These are phyloP conservation scores for Lactarius indigo DNA, from an alignment of 768 basidiomycete genomes.

Conservation along the genomic window DNA sequence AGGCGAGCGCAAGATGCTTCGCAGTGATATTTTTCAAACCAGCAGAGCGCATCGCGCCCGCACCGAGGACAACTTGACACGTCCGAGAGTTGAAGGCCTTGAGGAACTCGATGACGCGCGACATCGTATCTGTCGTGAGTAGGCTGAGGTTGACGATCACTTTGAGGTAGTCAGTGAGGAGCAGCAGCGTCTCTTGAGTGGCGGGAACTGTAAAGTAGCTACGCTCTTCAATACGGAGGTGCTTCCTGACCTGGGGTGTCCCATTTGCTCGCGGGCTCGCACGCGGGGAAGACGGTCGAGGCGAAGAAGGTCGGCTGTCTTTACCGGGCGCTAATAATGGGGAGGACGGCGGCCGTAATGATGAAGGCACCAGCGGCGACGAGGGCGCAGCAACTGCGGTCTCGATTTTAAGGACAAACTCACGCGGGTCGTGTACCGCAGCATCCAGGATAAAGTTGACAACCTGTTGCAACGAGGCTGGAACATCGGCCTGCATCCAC, in stretches of 20 bases:
- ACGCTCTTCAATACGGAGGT: constrained; percentile 76
- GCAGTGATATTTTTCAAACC: constrained; percentile 98
- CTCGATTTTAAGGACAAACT: constrained; percentile 46
- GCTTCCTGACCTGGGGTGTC: constrained; percentile 41
- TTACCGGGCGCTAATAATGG: constrained; percentile 31
- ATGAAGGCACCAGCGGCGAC: constrained; percentile 28
- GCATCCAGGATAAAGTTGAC: constrained; percentile 72
- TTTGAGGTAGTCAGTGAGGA: constrained; percentile 82
- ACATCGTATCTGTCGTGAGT: constrained; percentile 94
- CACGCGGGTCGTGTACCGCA: constrained; percentile 77
- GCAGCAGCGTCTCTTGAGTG: constrained; percentile 66
- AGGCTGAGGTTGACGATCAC: constrained; percentile 84
- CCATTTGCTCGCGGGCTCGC: constrained; percentile 24
- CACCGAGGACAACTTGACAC: constrained; percentile 96
- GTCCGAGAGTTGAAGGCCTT: constrained; percentile 98
- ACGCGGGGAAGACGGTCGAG: constrained; percentile 23
- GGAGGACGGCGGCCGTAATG: constrained; percentile 28
- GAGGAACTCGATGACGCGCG: constrained; percentile 88
- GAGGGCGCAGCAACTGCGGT: constrained; percentile 28
- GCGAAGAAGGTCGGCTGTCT: constrained; percentile 14
- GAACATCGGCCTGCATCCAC: constrained; percentile 82
- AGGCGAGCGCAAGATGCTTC: constrained; percentile 94
- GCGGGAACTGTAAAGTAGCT: constrained; percentile 84
- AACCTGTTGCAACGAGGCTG: constrained; percentile 60
- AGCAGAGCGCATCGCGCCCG: constrained; percentile 98